Percentiles rank a stretch among this genome's conserved stretches.
These are phyloP conservation scores for Dipteronia dyeriana DNA, from an alignment of 345 rosid genomes.

Conservation along the genomic window DNA sequence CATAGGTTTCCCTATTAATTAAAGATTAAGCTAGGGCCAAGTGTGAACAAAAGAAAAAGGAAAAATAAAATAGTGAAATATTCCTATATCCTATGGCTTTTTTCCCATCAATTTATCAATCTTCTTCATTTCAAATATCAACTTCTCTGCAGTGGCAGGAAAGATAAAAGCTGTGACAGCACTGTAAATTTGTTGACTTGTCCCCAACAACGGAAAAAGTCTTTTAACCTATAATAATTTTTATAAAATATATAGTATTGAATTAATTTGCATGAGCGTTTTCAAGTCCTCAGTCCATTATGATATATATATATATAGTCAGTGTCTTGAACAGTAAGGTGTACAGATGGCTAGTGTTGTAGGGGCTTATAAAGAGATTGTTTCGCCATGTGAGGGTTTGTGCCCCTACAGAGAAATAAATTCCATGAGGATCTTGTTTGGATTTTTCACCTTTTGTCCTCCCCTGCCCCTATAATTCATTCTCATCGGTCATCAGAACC, in stretches of 20 bases:
- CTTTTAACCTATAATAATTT: not conserved
- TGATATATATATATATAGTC: slow-evolving; percentile 7
- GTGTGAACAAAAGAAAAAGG: slow-evolving; percentile 36
- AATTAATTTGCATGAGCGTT: not conserved
- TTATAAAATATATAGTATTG: too few relatives aligned
- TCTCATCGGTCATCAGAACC: too few relatives aligned
- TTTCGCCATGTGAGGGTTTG: slow-evolving; percentile 42
- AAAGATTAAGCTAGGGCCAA: slow-evolving; percentile 17
- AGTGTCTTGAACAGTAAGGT: slow-evolving; percentile 26
- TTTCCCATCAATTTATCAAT: slow-evolving; percentile 5
- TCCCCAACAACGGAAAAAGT: not conserved
- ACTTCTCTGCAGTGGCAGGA: not conserved
- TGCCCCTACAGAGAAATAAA: slow-evolving; percentile 27
- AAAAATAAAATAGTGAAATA: not conserved
- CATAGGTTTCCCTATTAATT: slow-evolving; percentile 15
- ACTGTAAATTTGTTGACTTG: slow-evolving; percentile 32
- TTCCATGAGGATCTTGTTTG: slow-evolving; percentile 27
- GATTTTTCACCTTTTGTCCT: slow-evolving; percentile 20
- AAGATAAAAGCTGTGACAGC: not conserved
- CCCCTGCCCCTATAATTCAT: too few relatives aligned
- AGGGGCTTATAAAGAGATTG: slow-evolving; percentile 30
- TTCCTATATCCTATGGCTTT: not conserved
- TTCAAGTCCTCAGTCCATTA: not conserved
- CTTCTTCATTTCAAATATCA: not conserved
- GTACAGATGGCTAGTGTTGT: slow-evolving; percentile 31